Percentiles rank a stretch among this genome's conserved stretches.
These are phyloP conservation scores for Sporothrix euskadiensis DNA, from an alignment of 2,329 filamentous ascomycete genomes.

Conservation along the genomic window DNA sequence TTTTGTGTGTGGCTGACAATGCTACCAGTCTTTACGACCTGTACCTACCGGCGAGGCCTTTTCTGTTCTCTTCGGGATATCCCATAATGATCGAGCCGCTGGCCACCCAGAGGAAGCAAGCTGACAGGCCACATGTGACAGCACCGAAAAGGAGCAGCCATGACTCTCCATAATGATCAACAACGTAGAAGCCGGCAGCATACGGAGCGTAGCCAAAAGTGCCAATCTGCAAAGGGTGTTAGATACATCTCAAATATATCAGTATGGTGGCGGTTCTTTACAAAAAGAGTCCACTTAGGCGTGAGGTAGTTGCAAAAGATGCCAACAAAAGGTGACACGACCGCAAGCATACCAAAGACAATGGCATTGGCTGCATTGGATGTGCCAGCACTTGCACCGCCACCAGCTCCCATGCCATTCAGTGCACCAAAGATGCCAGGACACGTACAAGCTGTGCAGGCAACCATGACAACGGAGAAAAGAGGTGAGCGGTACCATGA, in stretches of 20 bases:
- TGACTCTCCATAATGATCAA: constrained; percentile 14
- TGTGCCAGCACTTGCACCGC: constrained; percentile 26
- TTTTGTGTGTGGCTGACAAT: background rate
- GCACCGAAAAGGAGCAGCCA: constrained; percentile 26
- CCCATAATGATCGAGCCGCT: constrained; percentile 31
- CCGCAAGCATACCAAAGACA: constrained; percentile 22
- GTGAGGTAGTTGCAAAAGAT: constrained; percentile 20
- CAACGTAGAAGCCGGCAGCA: constrained; percentile 26
- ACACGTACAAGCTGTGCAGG: constrained; percentile 39
- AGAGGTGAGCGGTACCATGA: constrained; percentile 26
- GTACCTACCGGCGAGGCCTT: constrained; percentile 27
- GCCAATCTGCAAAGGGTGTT: constrained; percentile 18
- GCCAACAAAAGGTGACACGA: constrained; percentile 16
- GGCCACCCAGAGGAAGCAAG: constrained; percentile 30
- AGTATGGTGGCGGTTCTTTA: background rate
- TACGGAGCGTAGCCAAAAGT: constrained; percentile 23
- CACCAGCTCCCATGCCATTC: constrained; percentile 35
- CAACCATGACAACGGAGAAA: constrained; percentile 24
- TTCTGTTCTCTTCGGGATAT: constrained; percentile 31
- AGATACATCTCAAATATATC: background rate
- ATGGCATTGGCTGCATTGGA: constrained; percentile 29
- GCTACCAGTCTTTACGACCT: background rate
- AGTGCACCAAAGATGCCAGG: constrained; percentile 37
- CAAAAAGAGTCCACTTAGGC: constrained; percentile 25
- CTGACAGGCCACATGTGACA: constrained; percentile 22